phyloP scores from a whole-genome alignment of 1,139 yeast genomes.

The Blastobotrys proliferans region DNA sequence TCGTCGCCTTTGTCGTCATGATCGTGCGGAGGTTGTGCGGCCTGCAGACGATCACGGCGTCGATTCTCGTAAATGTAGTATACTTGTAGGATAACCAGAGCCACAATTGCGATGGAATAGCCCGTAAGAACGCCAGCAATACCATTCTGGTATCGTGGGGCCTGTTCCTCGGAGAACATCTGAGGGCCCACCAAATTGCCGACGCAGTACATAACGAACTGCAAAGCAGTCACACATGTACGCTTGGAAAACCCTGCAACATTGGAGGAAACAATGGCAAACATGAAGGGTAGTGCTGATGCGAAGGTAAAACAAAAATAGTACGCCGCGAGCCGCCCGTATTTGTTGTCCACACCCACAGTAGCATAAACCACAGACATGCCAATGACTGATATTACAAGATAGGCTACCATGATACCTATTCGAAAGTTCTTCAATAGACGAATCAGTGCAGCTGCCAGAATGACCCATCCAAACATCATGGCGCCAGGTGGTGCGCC shows the following conservation, averaged over 20 bases:
- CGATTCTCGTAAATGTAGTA: conserved; percentile 33
- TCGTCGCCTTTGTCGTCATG: conserved; percentile 35
- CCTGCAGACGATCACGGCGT: conserved; percentile 20
- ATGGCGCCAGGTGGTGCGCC: conserved; percentile 29
- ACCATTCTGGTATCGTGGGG: conserved; percentile 49
- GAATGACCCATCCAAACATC: conserved; percentile 21
- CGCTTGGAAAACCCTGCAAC: conserved; percentile 57
- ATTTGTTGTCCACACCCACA: conserved; percentile 18
- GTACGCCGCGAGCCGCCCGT: conserved; percentile 27
- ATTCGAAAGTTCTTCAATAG: conserved; percentile 16
- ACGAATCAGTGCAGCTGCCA: conserved; percentile 21
- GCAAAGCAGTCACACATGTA: conserved; percentile 39
- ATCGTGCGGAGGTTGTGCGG: conserved; percentile 3
- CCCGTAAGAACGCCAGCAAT: conserved; percentile 40
- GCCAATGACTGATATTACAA: conserved; percentile 25
- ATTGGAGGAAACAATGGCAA: conserved; percentile 48
- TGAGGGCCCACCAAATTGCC: conserved; percentile 57
- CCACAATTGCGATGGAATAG: conserved; percentile 30
- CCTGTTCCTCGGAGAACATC: conserved; percentile 45
- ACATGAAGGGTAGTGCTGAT: conserved; percentile 45
- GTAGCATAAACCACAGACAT: conserved; percentile 27
- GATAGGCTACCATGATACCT: conserved; percentile 18
- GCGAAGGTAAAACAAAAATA: conserved; percentile 29
- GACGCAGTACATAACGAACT: conserved; percentile 50
- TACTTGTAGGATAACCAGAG: conserved; percentile 31